These are phyloP conservation scores for Actinomortierella ambigua DNA, from an alignment of 371 early-diverging fungal species.

Conservation along the genomic window DNA sequence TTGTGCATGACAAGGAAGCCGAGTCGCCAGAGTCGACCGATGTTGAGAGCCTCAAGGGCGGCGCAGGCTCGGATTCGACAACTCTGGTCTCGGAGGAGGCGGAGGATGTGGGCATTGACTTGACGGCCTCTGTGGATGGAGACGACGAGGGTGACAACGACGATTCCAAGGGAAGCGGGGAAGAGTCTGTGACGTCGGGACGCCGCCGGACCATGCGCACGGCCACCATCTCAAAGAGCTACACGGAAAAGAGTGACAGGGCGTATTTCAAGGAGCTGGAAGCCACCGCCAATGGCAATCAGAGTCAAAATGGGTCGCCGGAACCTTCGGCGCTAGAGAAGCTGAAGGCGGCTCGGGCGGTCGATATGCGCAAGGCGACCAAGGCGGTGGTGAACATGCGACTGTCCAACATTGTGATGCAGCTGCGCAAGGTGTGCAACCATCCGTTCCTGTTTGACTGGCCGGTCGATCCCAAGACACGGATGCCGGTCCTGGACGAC, in stretches of 20 bases:
- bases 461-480: constrained; percentile 63
- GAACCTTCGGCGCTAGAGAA: neutral
- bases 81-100: constrained; percentile 1
- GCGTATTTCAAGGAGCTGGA: constrained; percentile 25
- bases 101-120: constrained; percentile 20
- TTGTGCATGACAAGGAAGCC: constrained; percentile 2
- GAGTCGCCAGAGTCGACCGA: neutral
- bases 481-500: constrained; percentile 57
- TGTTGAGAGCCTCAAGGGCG: neutral
- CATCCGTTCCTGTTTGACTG: constrained; percentile 94
- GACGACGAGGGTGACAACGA: constrained; percentile 19
- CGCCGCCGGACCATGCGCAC: constrained; percentile 17
- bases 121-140: constrained; percentile 14
- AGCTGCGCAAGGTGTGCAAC: constrained; percentile 94
- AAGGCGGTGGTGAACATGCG: constrained; percentile 61
- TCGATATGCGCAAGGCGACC: constrained; percentile 42
- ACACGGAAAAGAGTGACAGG: constrained; percentile 20
- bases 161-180: constrained; percentile 1
- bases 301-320: neutral
- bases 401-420: constrained; percentile 89
- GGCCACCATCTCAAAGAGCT: constrained; percentile 6
- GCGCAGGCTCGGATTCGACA: neutral
- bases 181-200: neutral
- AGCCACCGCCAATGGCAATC: constrained; percentile 8
- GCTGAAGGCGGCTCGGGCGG: constrained; percentile 16